These are phyloP conservation scores for Rhododendron kiyosumense DNA, from an alignment of 148 eudicot genomes.

Conservation along the genomic window DNA sequence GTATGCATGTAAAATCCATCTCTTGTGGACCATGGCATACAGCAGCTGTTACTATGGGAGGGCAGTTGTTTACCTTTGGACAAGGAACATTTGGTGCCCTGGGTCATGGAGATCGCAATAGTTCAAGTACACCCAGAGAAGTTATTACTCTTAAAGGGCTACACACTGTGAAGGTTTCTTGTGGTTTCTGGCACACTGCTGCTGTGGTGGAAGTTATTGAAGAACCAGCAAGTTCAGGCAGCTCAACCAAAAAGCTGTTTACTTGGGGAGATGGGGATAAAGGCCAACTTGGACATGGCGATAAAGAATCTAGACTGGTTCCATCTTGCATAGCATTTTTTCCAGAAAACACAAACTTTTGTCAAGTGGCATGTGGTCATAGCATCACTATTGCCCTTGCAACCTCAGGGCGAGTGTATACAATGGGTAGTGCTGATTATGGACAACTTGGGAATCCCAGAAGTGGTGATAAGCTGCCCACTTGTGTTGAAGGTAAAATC, in stretches of 20 bases:
- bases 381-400: conserved; percentile 73
- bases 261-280: conserved; percentile 83
- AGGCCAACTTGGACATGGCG: conserved; percentile 82
- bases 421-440: conserved; percentile 66
- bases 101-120: conserved; percentile 65
- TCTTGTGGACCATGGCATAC: conserved; percentile 89
- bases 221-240: conserved; percentile 40
- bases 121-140: conserved; percentile 44
- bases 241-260: conserved; percentile 49
- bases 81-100: conserved; percentile 82
- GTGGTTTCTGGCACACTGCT: conserved; percentile 84
- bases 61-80: conserved; percentile 71
- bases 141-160: conserved; percentile 57
- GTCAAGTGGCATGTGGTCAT: conserved; percentile 73
- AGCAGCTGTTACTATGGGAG: conserved; percentile 50
- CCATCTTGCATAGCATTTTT: conserved; percentile 51
- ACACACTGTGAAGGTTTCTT: conserved; percentile 48
- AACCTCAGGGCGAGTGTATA: conserved; percentile 61
- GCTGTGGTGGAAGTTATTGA: conserved; percentile 54
- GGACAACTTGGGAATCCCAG: conserved; percentile 61
- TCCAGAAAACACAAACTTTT: conserved; percentile 42
- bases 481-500: conserved; percentile 54
- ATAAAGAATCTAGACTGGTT: conserved; percentile 47
- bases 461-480: conserved; percentile 43
- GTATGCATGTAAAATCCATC: conserved; percentile 47